Percentiles rank a stretch among this genome's conserved stretches.
Conservation (phyloP, 495 filamentous ascomycete genomes). For the Aspergillus bertholletiae region DNA sequence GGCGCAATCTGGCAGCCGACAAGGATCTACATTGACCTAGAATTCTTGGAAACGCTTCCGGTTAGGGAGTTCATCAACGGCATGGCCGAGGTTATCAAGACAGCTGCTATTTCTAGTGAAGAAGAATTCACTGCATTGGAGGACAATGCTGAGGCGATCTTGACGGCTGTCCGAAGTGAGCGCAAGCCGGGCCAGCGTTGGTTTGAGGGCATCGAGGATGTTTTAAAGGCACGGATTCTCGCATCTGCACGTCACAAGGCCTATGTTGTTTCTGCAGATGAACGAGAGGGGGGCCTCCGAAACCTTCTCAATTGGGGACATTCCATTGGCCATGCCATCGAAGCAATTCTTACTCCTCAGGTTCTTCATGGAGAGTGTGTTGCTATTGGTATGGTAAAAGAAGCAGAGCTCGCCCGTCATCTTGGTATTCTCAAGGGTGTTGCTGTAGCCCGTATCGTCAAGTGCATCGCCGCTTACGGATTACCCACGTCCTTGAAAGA, state of each 20-base stretch:
- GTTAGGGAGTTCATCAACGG: slow-evolving; percentile 96
- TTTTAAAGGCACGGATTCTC: slow-evolving; percentile 81
- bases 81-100: slow-evolving; percentile 99
- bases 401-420: slow-evolving; percentile 88
- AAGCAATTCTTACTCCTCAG: slow-evolving; percentile 93
- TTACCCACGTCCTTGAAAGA: slow-evolving; percentile 85
- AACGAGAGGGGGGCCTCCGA: slow-evolving; percentile 88
- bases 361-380: slow-evolving; percentile 94
- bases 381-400: slow-evolving; percentile 96
- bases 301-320: slow-evolving; percentile 98
- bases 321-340: slow-evolving; percentile 95
- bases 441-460: slow-evolving; percentile 83
- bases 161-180: slow-evolving; percentile 64
- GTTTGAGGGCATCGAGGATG: slow-evolving; percentile 65
- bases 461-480: slow-evolving; percentile 90
- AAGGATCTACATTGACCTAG: slow-evolving; percentile 89
- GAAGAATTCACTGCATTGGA: slow-evolving; percentile 83
- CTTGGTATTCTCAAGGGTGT: slow-evolving; percentile 82
- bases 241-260: slow-evolving; percentile 91
- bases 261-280: slow-evolving; percentile 86
- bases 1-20: slow-evolving; percentile 96
- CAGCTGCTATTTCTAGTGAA: slow-evolving; percentile 92
- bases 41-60: slow-evolving; percentile 88
- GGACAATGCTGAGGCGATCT: slow-evolving; percentile 68
- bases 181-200: slow-evolving; percentile 50